A percentile compares a stretch with the other conserved stretches of the same genome.
Evolutionary conservation across 257 asterid genomes (phyloP).

Genomic region (Ophiorrhiza pumila): DNA sequence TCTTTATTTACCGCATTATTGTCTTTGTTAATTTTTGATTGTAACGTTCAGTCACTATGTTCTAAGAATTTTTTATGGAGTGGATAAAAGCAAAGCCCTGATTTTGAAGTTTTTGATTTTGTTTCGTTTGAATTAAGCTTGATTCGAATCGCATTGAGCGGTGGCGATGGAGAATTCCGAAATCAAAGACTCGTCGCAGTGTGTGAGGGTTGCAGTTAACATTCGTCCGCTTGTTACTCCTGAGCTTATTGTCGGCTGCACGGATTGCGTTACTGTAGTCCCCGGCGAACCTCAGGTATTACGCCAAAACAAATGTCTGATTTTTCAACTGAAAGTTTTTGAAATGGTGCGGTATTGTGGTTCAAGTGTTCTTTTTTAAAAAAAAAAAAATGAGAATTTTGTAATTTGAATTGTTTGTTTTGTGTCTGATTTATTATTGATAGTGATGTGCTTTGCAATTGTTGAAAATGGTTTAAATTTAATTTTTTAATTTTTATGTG

Average conservation of each 20-base stretch:
- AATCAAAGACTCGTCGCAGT: conserved; percentile 52
- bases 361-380: too few relatives aligned
- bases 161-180: conserved; percentile 58
- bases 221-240: conserved; percentile 82
- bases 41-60: too few relatives aligned
- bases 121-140: not conserved
- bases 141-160: conserved; percentile 15
- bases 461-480: not conserved
- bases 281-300: conserved; percentile 81
- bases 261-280: conserved; percentile 73
- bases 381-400: too few relatives aligned
- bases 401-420: too few relatives aligned
- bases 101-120: not conserved
- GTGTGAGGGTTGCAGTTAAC: conserved; percentile 87
- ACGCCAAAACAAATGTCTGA: not conserved
- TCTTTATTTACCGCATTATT: not conserved
- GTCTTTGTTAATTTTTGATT: not conserved
- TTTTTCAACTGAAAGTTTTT: not conserved
- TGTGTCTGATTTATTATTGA: too few relatives aligned
- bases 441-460: not conserved
- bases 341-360: too few relatives aligned
- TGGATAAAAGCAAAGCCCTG: conserved; percentile 1
- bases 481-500: not conserved
- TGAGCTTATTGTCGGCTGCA: conserved; percentile 87
- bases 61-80: not conserved